Base-by-base conservation (phyloP, 192 early-diverging fungal genomes). In the Podila clonocystis region DNA sequence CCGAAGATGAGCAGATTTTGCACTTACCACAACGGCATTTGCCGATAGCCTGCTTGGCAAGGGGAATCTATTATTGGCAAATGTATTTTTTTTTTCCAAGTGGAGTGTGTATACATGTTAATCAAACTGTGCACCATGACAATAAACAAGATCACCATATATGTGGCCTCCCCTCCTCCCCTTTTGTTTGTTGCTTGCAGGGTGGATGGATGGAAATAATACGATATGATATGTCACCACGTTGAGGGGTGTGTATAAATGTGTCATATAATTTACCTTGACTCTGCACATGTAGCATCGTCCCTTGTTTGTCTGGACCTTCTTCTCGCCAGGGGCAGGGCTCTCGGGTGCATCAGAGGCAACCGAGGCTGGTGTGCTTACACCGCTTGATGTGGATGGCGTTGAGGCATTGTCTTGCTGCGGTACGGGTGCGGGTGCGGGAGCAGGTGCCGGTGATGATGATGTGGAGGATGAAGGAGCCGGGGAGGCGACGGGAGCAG, bases 1-100 rank as follows among this genome's bases (percentile, higher is more conserved):
- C 61, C 38, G 17, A 20, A 45, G 34, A 49, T n/a, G 31, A 62
- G 29, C 15, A 62, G 13, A 26, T 34, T 24, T 26, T 12, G 31
- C 36, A 26, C 28, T 49, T 62, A 78, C 69, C 84, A 70, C 93
- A 95, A 55, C 92, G 86, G 75, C 93, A 95, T 72, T 89, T 92
- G 84, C 93, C 93, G 61, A 89, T 91, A 19, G 90, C 87, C 82
- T 95, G 92, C 82, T 95, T 93, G 49, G 91, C 90, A 24, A 93
- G 86, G 50, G 91, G 92, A 55, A 95, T 87, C 84, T 78, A 61
- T 55, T 24, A 58, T 49, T 45, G 22, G 50, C 55, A 30, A 30
- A 45, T 45, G 41, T 45, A 45, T 41, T 45, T 45, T 41, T 41
- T 45, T 45, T 41, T 45, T 17, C 41, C 2, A 45, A 45, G 41